phyloP scores from a whole-genome alignment of 257 asterid species.

The Salvia hispanica region DNA sequence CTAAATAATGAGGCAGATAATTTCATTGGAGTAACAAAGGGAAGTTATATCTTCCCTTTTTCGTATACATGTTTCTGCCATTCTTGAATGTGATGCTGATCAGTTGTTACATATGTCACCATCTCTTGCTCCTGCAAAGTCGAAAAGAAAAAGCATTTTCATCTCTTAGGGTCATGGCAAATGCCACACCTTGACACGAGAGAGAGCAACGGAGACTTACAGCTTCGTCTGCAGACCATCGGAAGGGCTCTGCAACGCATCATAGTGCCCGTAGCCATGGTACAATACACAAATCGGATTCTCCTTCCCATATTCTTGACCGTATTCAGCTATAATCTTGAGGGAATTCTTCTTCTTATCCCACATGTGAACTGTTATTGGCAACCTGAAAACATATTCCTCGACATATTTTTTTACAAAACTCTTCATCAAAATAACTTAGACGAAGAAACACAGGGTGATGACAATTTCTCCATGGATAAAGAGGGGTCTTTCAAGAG shows the following conservation, averaged over 20 bases:
- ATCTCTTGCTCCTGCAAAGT: slow-evolving; percentile 42
- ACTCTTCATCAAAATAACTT: slow-evolving; percentile 19
- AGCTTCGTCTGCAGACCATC: slow-evolving; percentile 40
- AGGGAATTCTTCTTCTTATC: slow-evolving; percentile 58
- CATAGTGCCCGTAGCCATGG: slow-evolving; percentile 77
- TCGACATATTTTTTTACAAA: neutral
- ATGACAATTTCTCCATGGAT: neutral
- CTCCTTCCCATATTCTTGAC: slow-evolving; percentile 63
- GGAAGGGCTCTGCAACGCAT: slow-evolving; percentile 46
- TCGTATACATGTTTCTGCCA: neutral
- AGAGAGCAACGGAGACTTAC: slow-evolving; percentile 31
- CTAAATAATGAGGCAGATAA: slow-evolving; percentile 12
- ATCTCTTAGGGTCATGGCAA: neutral
- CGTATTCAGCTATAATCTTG: slow-evolving; percentile 66
- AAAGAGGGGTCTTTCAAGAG: neutral
- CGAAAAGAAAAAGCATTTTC: neutral
- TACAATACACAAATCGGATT: slow-evolving; percentile 66
- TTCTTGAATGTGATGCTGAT: slow-evolving; percentile 15
- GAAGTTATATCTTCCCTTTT: slow-evolving; percentile 8
- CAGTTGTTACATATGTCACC: slow-evolving; percentile 22
- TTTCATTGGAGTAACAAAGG: slow-evolving; percentile 1
- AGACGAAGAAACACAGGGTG: neutral
- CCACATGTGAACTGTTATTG: slow-evolving; percentile 65
- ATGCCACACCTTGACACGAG: neutral
- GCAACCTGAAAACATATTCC: slow-evolving; percentile 47